Percentiles rank a stretch among this genome's conserved stretches.
phyloP scores from a whole-genome alignment of 202 grass and related monocot species.

The Carex arenaria region DNA sequence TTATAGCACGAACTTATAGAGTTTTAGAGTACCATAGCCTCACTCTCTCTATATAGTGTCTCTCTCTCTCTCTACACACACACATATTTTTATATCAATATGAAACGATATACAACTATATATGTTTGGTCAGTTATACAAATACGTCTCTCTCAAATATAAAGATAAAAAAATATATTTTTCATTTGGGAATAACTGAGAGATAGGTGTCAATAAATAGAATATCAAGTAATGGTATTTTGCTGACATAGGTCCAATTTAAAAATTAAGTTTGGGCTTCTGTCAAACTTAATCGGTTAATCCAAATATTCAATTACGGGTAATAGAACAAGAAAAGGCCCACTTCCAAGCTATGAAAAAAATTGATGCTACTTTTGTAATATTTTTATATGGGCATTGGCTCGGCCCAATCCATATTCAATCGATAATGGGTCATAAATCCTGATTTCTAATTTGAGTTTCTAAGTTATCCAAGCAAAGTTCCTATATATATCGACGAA shows the following conservation, averaged over 20 bases:
- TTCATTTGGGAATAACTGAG: too few species aligned
- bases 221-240: not conserved
- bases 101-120: not conserved
- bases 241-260: not conserved
- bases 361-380: not conserved
- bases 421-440: not conserved
- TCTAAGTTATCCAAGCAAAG: not conserved
- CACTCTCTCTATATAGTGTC: too few species aligned
- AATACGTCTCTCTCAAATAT: not conserved
- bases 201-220: too few species aligned
- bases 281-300: too few species aligned
- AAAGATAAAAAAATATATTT: not conserved
- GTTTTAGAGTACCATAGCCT: too few species aligned
- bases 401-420: not conserved
- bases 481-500: not conserved
- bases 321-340: too few species aligned
- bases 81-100: not conserved
- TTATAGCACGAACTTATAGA: too few species aligned
- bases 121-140: not conserved
- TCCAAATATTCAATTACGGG: too few species aligned
- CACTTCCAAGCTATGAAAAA: not conserved
- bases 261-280: not conserved
- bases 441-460: not conserved
- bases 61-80: too few species aligned
- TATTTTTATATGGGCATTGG: too few species aligned